Evolutionary conservation across 2,329 filamentous ascomycete species (phyloP), one percentile per base, ranked within the genome.

Genomic region (Didymella exigua): DNA sequence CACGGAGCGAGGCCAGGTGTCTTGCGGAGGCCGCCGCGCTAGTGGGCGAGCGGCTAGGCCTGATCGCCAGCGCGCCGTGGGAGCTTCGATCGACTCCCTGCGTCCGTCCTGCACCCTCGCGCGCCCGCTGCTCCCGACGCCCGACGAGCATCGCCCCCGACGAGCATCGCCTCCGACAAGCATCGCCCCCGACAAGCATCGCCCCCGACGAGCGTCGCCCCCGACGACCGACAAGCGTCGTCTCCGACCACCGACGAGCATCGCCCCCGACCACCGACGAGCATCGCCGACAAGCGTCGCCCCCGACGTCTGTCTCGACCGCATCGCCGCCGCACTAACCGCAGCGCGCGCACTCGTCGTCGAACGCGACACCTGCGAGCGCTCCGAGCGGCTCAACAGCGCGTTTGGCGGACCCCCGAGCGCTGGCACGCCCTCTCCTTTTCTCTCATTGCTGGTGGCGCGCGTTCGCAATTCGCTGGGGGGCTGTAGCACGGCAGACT

Each of bases 1-100:
- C 45, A 55, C 63, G 61, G 65, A 38, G 36, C 36, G 36, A 64
- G 62, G 61, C 58, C 66, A 69, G 65, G 64, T 67, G 64, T 65
- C 65, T 65, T 68, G 65, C 40, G 45, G 52, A 49, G 52, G 56
- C 49, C 26, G 53, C 54, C 26, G 53, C 54, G 58, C 58, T 57
- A 60, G 61, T 41, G 49, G 57, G 62, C 61, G 62, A 66, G 59
- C 23, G 37, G 43, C 18, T 36, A 36, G 43, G 30, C 40, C 33
- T 18, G 42, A 46, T 16, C 40, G 31, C 31, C 19, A 30, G 36
- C 11, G 18, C 3, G 21, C 19, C 23, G 21, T 31, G 34, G 27
- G 41, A 49, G 51, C 45, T 48, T 40, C 51, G 45, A 44, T 40
- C 51, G 45, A 44, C 56, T 56, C 53, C 48, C 58, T 54, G 61